phyloP scores from a whole-genome alignment of 164 flowering plant genomes.

The Malania oleifera region DNA sequence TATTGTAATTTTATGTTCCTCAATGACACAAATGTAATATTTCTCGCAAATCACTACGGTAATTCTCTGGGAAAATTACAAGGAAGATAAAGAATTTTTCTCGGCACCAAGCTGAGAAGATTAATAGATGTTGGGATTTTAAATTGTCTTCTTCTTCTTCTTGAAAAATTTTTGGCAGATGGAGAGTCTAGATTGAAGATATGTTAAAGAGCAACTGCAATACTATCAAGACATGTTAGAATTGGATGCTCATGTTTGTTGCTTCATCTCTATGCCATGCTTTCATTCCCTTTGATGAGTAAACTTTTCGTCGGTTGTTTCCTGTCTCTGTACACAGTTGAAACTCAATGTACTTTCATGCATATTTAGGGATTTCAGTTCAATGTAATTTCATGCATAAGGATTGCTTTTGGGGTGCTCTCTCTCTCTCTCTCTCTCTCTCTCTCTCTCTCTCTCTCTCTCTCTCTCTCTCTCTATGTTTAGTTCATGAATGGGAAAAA shows the following conservation, averaged over 20 bases:
- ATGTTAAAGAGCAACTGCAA: neutral
- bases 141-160: neutral
- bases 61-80: no score
- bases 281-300: neutral
- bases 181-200: conserved; percentile 41
- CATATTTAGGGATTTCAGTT: no score
- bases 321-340: neutral
- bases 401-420: no score
- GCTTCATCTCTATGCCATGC: neutral
- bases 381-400: no score
- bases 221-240: neutral
- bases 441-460: no score
- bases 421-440: no score
- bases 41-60: no score
- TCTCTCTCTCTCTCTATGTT: no score
- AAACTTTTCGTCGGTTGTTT: neutral
- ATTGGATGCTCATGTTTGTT: neutral
- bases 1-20: neutral
- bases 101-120: neutral
- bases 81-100: neutral
- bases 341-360: neutral
- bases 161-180: conserved; percentile 41
- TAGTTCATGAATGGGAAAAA: no score
- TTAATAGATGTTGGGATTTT: neutral
- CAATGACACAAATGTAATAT: neutral